Base-by-base conservation (phyloP, 805 yeast genomes). In the Yarrowia sp. region DNA sequence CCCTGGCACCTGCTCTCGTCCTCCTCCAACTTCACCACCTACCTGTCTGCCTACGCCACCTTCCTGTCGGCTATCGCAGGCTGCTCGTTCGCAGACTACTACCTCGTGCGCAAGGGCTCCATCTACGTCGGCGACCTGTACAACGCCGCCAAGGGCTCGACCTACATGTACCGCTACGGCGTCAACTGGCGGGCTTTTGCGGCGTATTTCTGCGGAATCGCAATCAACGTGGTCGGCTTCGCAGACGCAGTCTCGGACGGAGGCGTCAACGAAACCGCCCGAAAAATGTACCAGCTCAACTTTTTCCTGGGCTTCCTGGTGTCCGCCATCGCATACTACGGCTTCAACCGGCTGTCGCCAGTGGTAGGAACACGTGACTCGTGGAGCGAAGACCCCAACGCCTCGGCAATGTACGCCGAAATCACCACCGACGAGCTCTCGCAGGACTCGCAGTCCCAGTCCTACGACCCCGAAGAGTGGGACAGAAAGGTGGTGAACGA, bases 21-120 rank as follows among this genome's bases (percentile, higher is more conserved):
- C 5, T 85, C 92, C 0, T 86, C 87, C 42, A 87, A 83, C 78
- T 91, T 91, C 79, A 88, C 95, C 42, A 88, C 93, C 9, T 91
- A 90, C 73, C 79, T 92, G 68, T 83, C 90, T 46, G 95, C 96
- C 0, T 91, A 91, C 76, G 83, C 96, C 0, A 92, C 91, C 15
- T 91, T 92, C 82, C 80, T 92, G 66, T 87, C 93, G 13, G 85
- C 96, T 30, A 89, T 92, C 75, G 92, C 94, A 9, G 97, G 96
- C 71, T 89, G 88, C 42, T 70, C 79, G 34, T 69, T 72, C 43
- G 81, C 87, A 40, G 95, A 90, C 76, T 91, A 89, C 77, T 83
- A 78, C 75, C 83, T 88, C 73, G 85, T 92, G 33, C 85, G 94
- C 77, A 86, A 91, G 74, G 97, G 97, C 46, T 82, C 82, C 74